Evolutionary conservation across 106 monocot genomes (phyloP), one percentile per base, ranked within the genome.

Genomic region (Cymbidium sinense): DNA sequence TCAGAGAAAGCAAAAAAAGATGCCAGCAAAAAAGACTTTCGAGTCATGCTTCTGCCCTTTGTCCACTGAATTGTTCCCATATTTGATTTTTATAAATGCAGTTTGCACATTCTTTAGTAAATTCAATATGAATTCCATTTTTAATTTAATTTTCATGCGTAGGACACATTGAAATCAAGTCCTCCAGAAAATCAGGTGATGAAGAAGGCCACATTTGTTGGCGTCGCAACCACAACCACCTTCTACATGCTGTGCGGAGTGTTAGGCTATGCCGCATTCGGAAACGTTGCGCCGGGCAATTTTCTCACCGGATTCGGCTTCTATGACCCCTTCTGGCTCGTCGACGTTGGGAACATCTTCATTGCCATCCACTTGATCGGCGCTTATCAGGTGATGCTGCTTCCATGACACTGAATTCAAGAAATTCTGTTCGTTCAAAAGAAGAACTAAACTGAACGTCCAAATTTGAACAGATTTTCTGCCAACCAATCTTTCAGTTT

Each of bases 231-330:
- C 44, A 96, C 93, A 11, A 93, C 96, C 3, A 9, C 75, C 15
- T 96, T 96, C 88, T 93, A 96, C 87, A 81, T 93, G 85, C 80
- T 91, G 23, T 96, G 93, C 43, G 96, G 96, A 1, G 93, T 93
- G 79, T 77, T 93, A 83, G 96, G 96, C 13, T 96, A 96, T 58
- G 89, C 91, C 8, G 93, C 96, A 7, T 96, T 96, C 78, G 93
- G 96, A 1, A 89, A 96, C 77, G 34, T 34, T 0, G 89, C 96
- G n/a, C 93, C 91, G 0, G 93, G 91, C 12, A 96, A 96, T 82
- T 85, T 93, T 64, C 93, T 96, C 64, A 96, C 93, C 1, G 96
- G 96, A 5, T 96, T 96, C 28, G 93, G 96, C 47, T 96, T 96
- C 83, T 96, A 96, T 83, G 85, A 96, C 76, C 96, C 93, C 0